Evolutionary conservation across 805 yeast species (phyloP).

Genomic region (Millerago galiae): DNA sequence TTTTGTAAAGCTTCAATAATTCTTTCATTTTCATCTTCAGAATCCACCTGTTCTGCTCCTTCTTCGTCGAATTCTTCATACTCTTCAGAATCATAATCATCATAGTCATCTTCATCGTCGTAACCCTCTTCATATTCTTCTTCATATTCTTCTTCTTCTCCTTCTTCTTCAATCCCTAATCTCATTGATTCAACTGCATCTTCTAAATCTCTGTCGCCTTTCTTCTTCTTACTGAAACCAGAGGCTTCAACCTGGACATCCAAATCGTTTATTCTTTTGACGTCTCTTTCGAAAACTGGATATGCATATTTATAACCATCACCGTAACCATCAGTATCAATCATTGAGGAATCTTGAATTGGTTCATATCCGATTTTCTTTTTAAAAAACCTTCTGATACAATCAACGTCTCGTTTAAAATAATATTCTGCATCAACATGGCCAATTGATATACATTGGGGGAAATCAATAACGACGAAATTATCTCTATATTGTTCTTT

Average conservation of each 20-base stretch:
- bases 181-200: slow-evolving; percentile 67
- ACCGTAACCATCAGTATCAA: slow-evolving; percentile 75
- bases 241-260: slow-evolving; percentile 91
- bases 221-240: slow-evolving; percentile 60
- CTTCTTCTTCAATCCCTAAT: slow-evolving; percentile 30
- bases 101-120: slow-evolving; percentile 32
- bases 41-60: slow-evolving; percentile 42
- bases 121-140: slow-evolving; percentile 42
- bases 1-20: slow-evolving; percentile 64
- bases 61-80: slow-evolving; percentile 14
- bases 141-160: slow-evolving; percentile 15
- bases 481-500: slow-evolving; percentile 48
- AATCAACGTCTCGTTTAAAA: slow-evolving; percentile 89
- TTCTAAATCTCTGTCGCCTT: slow-evolving; percentile 63
- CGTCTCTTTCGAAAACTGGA: slow-evolving; percentile 77
- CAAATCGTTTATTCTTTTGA: slow-evolving; percentile 56
- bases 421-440: slow-evolving; percentile 85
- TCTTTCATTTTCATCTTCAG: slow-evolving; percentile 51
- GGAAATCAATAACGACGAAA: slow-evolving; percentile 93
- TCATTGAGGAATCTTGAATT: slow-evolving; percentile 56
- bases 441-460: slow-evolving; percentile 92
- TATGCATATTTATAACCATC: slow-evolving; percentile 71
- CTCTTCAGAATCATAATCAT: slow-evolving; percentile 24
- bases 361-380: slow-evolving; percentile 75
- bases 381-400: slow-evolving; percentile 77